These are phyloP conservation scores for Blastobotrys aristatus DNA, from an alignment of 1,139 yeast genomes.

Conservation along the genomic window DNA sequence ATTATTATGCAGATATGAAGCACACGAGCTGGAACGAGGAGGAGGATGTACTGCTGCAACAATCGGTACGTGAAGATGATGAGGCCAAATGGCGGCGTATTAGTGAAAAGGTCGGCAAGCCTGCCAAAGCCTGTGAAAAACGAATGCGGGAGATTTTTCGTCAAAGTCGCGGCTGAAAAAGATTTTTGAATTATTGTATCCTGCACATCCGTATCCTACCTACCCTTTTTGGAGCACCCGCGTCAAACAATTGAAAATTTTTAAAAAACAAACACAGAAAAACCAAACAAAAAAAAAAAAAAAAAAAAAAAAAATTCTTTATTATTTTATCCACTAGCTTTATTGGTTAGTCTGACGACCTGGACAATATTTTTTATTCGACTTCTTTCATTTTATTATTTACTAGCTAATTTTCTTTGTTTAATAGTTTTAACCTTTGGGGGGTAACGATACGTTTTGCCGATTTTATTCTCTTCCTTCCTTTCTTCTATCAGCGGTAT, in stretches of 20 bases:
- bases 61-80: conserved; percentile 28
- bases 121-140: conserved; percentile 30
- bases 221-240: neutral
- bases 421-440: no score
- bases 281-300: neutral
- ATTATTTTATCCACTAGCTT: no score
- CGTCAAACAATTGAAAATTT: neutral
- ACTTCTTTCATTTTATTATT: no score
- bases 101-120: conserved; percentile 29
- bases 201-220: neutral
- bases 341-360: no score
- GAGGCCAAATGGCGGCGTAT: conserved; percentile 30
- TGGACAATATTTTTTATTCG: no score
- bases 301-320: conserved; percentile 1
- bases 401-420: no score
- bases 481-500: no score
- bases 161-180: conserved; percentile 4
- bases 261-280: neutral
- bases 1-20: conserved; percentile 34
- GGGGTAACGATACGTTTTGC: no score
- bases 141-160: conserved; percentile 22
- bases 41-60: conserved; percentile 27
- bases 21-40: conserved; percentile 29
- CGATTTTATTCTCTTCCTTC: no score
- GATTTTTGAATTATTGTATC: neutral